phyloP scores from a whole-genome alignment of 2,329 filamentous ascomycete species.

The Sporothrix pseudoabietina region DNA sequence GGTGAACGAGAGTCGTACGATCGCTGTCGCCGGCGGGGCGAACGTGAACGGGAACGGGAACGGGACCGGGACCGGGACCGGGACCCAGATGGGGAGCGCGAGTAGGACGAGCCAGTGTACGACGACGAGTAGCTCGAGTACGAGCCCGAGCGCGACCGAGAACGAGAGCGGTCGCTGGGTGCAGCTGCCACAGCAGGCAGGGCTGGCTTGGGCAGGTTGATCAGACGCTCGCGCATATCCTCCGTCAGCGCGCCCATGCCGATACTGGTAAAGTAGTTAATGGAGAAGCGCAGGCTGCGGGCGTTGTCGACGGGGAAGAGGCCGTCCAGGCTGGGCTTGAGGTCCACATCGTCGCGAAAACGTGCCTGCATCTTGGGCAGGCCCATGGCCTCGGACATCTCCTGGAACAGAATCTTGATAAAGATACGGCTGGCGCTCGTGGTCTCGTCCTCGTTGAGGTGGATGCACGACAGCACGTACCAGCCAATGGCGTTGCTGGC shows the following conservation, averaged over 20 bases:
- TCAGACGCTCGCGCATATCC: conserved; percentile 87
- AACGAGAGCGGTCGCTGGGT: conserved; percentile 24
- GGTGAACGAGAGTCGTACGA: conserved; percentile 30
- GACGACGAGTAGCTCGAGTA: conserved; percentile 80
- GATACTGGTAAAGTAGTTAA: conserved; percentile 99
- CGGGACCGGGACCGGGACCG: conserved; percentile 49
- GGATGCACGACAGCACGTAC: conserved; percentile 83
- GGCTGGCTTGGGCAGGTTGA: conserved; percentile 84
- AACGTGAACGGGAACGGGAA: conserved; percentile 45
- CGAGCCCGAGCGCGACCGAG: conserved; percentile 68
- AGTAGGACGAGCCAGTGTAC: conserved; percentile 66
- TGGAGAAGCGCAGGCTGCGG: conserved; percentile 90
- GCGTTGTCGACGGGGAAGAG: conserved; percentile 89
- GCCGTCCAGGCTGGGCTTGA: conserved; percentile 77
- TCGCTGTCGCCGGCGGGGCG: conserved; percentile 25
- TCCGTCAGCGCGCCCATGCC: conserved; percentile 94
- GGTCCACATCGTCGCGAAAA: conserved; percentile 70
- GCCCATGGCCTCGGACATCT: conserved; percentile 83
- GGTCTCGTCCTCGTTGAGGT: conserved; percentile 94
- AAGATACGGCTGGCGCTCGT: conserved; percentile 97
- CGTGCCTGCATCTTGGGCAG: conserved; percentile 76
- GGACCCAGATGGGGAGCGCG: conserved; percentile 46
- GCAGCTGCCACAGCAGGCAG: conserved; percentile 64
- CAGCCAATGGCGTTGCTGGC: conserved; percentile 87
- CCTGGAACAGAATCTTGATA: conserved; percentile 96